phyloP scores from a whole-genome alignment of 768 basidiomycete species.

The Lactarius trivialis region DNA sequence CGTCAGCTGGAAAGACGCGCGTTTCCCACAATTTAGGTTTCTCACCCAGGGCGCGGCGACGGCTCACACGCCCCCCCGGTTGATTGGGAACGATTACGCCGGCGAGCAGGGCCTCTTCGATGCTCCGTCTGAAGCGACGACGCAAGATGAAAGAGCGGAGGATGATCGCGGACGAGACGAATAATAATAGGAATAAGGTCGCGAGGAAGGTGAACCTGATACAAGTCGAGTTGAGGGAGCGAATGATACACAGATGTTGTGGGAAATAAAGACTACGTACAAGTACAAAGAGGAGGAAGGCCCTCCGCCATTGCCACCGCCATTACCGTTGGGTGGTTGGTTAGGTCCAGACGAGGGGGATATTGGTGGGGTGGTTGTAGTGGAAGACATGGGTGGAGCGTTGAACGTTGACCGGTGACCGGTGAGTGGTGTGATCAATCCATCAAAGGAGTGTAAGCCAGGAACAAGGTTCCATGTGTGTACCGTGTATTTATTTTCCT shows the following conservation, averaged over 20 bases:
- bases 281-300: slow-evolving; percentile 25
- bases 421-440: too few species aligned
- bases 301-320: not conserved
- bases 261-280: slow-evolving; percentile 13
- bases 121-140: slow-evolving; percentile 46
- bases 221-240: not conserved
- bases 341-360: not conserved
- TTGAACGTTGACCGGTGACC: not conserved
- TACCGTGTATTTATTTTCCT: not conserved
- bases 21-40: slow-evolving; percentile 48
- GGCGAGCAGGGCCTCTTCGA: slow-evolving; percentile 48
- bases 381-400: slow-evolving; percentile 9
- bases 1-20: slow-evolving; percentile 32
- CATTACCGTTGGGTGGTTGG: not conserved
- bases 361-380: not conserved
- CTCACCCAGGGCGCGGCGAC: slow-evolving; percentile 38
- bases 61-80: slow-evolving; percentile 26
- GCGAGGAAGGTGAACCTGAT: slow-evolving; percentile 65
- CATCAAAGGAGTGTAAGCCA: not conserved
- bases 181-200: slow-evolving; percentile 59
- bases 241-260: not conserved
- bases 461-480: not conserved
- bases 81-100: slow-evolving; percentile 41
- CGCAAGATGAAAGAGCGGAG: slow-evolving; percentile 57
- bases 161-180: slow-evolving; percentile 58